phyloP scores from a whole-genome alignment of 352 stramenopile species.

The Phytophthora crassamura region DNA sequence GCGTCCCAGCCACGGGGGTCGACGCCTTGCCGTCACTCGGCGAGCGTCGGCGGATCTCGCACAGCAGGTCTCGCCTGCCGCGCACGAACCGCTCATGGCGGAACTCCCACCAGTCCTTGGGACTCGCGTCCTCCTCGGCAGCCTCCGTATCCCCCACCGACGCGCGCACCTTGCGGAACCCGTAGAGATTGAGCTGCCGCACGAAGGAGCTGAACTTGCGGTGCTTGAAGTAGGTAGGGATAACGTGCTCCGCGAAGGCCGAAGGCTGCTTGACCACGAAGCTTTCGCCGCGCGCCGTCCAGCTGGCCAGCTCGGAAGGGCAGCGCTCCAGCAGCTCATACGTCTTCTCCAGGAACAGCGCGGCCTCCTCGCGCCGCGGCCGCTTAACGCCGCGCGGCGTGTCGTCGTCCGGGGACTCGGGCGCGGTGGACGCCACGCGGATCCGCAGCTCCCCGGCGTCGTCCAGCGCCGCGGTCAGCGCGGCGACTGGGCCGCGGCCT shows the following conservation, averaged over 20 bases:
- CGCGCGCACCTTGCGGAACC: slow-evolving; percentile 84
- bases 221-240: slow-evolving; percentile 94
- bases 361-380: slow-evolving; percentile 49
- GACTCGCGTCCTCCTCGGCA: slow-evolving; percentile 49
- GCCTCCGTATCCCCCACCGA: slow-evolving; percentile 1
- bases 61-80: slow-evolving; percentile 68
- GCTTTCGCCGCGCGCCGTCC: slow-evolving; percentile 77
- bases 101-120: slow-evolving; percentile 87
- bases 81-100: slow-evolving; percentile 86
- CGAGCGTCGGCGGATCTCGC: slow-evolving; percentile 76
- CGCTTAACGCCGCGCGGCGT: slow-evolving; percentile 36
- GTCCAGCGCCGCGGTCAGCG: background rate
- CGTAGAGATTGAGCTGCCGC: slow-evolving; percentile 93
- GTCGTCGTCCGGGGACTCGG: slow-evolving; percentile 38
- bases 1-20: slow-evolving; percentile 26
- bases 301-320: slow-evolving; percentile 73
- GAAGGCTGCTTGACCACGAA: slow-evolving; percentile 92
- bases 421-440: slow-evolving; percentile 29
- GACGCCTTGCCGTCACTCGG: slow-evolving; percentile 24
- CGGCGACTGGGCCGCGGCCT: background rate
- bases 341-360: slow-evolving; percentile 91
- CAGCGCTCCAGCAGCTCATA: slow-evolving; percentile 91
- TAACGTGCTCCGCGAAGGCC: slow-evolving; percentile 86
- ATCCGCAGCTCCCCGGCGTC: slow-evolving; percentile 28
- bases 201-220: slow-evolving; percentile 94